Conservation (phyloP, 352 stramenopile genomes). For the Phytophthora kernoviae region DNA sequence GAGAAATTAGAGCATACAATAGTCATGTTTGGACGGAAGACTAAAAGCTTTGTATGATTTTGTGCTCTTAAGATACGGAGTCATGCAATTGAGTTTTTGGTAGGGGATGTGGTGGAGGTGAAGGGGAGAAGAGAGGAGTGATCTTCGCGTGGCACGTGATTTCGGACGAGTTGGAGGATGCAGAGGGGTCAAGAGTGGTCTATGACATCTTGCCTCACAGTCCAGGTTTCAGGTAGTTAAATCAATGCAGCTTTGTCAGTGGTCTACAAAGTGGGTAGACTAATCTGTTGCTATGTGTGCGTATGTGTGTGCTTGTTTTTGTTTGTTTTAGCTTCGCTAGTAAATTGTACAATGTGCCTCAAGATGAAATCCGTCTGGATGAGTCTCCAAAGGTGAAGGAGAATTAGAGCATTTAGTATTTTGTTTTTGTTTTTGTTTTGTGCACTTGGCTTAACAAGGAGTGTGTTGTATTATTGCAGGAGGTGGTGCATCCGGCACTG, state of each 20-base stretch:
- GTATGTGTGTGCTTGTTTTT: no score
- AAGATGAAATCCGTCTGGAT: slow-evolving; percentile 54
- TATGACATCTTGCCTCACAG: slow-evolving; percentile 78
- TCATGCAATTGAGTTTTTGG: slow-evolving; percentile 48
- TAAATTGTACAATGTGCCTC: slow-evolving; percentile 60
- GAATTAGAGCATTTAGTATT: neutral
- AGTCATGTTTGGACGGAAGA: neutral
- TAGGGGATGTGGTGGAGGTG: slow-evolving; percentile 78
- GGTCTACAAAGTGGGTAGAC: no score
- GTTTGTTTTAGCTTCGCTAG: slow-evolving; percentile 45
- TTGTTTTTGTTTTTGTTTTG: neutral
- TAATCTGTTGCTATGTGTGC: no score
- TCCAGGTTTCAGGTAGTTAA: slow-evolving; percentile 41
- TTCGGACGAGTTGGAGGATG: slow-evolving; percentile 35
- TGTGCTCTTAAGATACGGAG: slow-evolving; percentile 48
- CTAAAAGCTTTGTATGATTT: no score
- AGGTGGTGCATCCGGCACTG: slow-evolving; percentile 62
- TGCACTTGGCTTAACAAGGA: no score
- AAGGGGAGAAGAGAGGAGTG: slow-evolving; percentile 58
- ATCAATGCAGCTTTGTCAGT: no score
- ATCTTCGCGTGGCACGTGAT: slow-evolving; percentile 63
- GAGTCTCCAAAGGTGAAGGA: slow-evolving; percentile 45
- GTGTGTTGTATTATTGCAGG: slow-evolving; percentile 26
- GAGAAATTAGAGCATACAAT: no score
- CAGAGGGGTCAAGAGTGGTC: slow-evolving; percentile 45